phyloP scores from a whole-genome alignment of 2,329 filamentous ascomycete species.

The Trichoderma simmonsii region DNA sequence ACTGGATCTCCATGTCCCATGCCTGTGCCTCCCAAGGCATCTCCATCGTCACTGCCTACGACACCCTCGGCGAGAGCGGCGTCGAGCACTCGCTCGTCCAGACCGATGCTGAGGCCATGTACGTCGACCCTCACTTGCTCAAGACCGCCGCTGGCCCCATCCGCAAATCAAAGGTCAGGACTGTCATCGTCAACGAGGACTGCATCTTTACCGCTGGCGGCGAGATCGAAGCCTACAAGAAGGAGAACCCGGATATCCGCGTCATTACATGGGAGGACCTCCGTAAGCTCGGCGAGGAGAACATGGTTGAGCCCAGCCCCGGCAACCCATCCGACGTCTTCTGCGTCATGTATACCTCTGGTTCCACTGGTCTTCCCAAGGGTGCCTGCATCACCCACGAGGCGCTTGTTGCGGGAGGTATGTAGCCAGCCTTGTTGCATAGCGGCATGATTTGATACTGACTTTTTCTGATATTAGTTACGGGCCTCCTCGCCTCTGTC shows the following conservation, averaged over 20 bases:
- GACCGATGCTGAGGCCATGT: conserved; percentile 78
- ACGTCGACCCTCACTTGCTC: conserved; percentile 77
- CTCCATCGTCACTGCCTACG: conserved; percentile 90
- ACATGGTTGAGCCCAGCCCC: conserved; percentile 67
- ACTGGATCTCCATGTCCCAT: conserved; percentile 84
- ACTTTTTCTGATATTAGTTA: conserved; percentile 45
- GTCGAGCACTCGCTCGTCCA: conserved; percentile 83
- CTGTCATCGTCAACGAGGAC: conserved; percentile 61
- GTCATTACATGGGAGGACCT: conserved; percentile 56
- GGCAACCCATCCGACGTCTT: conserved; percentile 74
- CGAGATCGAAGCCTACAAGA: conserved; percentile 55
- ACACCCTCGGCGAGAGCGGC: conserved; percentile 81
- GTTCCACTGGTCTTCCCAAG: conserved; percentile 85
- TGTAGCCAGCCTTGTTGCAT: conserved; percentile 27
- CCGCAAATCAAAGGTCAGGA: conserved; percentile 54
- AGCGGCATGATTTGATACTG: neutral
- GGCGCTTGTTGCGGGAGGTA: conserved; percentile 69
- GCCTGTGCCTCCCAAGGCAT: conserved; percentile 78
- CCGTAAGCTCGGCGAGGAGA: conserved; percentile 58
- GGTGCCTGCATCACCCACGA: conserved; percentile 80
- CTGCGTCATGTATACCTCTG: conserved; percentile 85
- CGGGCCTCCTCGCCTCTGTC: conserved; percentile 76
- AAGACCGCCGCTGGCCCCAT: conserved; percentile 57
- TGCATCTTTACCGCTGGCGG: conserved; percentile 49
- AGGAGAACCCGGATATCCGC: conserved; percentile 52